These are phyloP conservation scores for Phytophthora agathidicida DNA, from an alignment of 352 stramenopile genomes.

Conservation along the genomic window DNA sequence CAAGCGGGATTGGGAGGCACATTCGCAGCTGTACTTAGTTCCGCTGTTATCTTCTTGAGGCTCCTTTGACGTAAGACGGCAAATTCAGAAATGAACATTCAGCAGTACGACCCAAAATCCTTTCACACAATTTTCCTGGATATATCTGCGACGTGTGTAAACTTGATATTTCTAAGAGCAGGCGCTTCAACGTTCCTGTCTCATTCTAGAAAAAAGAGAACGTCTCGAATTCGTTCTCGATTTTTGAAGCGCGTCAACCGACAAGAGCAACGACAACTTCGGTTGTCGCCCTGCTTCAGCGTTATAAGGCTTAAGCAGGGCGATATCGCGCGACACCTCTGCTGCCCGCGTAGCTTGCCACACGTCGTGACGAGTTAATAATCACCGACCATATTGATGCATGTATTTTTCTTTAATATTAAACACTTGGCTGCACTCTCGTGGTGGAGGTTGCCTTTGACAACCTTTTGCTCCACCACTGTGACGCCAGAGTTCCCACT, in stretches of 20 bases:
- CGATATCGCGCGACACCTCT: too few relatives aligned
- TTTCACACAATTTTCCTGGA: constrained; percentile 7
- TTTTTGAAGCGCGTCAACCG: too few relatives aligned
- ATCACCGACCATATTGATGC: not conserved
- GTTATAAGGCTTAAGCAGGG: too few relatives aligned
- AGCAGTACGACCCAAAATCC: not conserved
- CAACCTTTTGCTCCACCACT: not conserved
- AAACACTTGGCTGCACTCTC: not conserved
- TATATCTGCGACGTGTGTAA: constrained; percentile 26
- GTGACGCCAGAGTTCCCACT: not conserved
- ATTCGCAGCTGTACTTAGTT: constrained; percentile 11
- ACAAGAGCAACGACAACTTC: too few relatives aligned
- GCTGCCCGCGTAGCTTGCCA: not conserved
- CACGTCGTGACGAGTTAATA: not conserved
- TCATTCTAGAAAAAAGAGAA: constrained; percentile 18
- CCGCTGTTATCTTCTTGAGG: not conserved
- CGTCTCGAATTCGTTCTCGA: not conserved
- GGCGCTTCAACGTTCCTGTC: constrained; percentile 18
- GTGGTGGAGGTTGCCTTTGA: not conserved
- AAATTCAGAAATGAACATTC: constrained; percentile 14
- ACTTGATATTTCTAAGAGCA: constrained; percentile 18
- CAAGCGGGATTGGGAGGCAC: constrained; percentile 26
- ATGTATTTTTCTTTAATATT: not conserved
- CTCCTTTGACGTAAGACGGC: not conserved
- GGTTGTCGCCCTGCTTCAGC: too few relatives aligned